Evolutionary conservation across 164 flowering plant species (phyloP).

Genomic region (Vitis riparia): DNA sequence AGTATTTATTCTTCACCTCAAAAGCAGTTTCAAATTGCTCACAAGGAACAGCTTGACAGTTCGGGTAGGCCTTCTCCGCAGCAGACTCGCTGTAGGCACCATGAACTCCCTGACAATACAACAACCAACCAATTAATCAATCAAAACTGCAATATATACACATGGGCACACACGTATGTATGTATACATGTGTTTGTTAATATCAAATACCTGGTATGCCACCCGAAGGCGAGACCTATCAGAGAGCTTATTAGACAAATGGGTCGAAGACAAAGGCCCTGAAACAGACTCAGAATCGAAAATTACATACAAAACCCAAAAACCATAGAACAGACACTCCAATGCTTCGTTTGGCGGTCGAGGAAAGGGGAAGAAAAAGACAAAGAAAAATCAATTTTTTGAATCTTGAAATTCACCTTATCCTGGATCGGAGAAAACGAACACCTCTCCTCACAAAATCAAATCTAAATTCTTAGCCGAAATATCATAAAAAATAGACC

Average conservation of each 20-base stretch:
- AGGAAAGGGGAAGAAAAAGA: no score
- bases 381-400: no score
- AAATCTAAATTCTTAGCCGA: no score
- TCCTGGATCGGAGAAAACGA: no score
- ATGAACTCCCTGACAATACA: slow-evolving; percentile 61
- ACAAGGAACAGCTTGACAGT: slow-evolving; percentile 90
- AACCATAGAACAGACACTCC: not conserved
- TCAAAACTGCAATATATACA: not conserved
- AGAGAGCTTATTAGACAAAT: slow-evolving; percentile 27
- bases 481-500: no score
- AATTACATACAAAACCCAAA: slow-evolving; percentile 4
- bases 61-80: slow-evolving; percentile 89
- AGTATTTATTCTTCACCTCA: slow-evolving; percentile 36
- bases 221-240: slow-evolving; percentile 66
- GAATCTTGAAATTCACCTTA: no score
- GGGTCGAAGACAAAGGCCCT: slow-evolving; percentile 49
- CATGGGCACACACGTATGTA: not conserved
- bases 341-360: no score
- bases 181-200: not conserved
- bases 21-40: slow-evolving; percentile 90
- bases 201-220: slow-evolving; percentile 68
- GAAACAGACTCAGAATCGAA: slow-evolving; percentile 4
- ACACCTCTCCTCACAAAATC: no score
- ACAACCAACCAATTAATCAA: not conserved
- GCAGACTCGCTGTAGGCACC: slow-evolving; percentile 96